phyloP scores from a whole-genome alignment of 192 early-diverging fungal species.

The Piromyces finnis region DNA sequence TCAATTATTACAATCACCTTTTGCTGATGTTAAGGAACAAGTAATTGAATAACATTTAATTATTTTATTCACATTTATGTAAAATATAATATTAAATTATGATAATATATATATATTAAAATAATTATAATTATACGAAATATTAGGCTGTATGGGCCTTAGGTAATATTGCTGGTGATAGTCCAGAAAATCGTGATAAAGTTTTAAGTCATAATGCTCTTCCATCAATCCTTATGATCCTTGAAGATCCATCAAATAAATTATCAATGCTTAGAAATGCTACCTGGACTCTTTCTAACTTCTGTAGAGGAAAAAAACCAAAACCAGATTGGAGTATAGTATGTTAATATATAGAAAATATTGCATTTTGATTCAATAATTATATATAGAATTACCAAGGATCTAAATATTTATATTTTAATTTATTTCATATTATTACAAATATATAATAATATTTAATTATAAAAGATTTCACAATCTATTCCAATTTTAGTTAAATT shows the following conservation, averaged over 20 bases:
- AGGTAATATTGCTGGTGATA: slow-evolving; percentile 31
- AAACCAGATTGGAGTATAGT: slow-evolving; percentile 74
- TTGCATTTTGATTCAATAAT: too few species aligned
- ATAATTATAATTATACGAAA: slow-evolving; percentile 2
- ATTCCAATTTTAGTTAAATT: not conserved
- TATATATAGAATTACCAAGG: too few species aligned
- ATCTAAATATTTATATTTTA: too few species aligned
- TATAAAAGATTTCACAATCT: not conserved
- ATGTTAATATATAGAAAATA: slow-evolving; percentile 8
- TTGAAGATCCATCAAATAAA: slow-evolving; percentile 45
- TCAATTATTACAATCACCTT: slow-evolving; percentile 34
- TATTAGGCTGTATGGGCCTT: slow-evolving; percentile 25
- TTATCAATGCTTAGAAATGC: slow-evolving; percentile 95
- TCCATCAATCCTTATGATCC: slow-evolving; percentile 4
- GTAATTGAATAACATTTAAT: slow-evolving; percentile 12
- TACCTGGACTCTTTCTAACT: slow-evolving; percentile 97
- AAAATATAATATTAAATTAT: too few species aligned
- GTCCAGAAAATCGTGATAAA: slow-evolving; percentile 15
- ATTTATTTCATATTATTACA: too few species aligned
- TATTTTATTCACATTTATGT: too few species aligned
- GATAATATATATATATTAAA: not conserved
- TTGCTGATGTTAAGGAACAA: slow-evolving; percentile 89
- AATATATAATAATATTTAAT: too few species aligned
- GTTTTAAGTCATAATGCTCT: slow-evolving; percentile 14
- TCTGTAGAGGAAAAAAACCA: slow-evolving; percentile 95